Conservation (phyloP, 495 filamentous ascomycete genomes). For the Penicillium manginii region DNA sequence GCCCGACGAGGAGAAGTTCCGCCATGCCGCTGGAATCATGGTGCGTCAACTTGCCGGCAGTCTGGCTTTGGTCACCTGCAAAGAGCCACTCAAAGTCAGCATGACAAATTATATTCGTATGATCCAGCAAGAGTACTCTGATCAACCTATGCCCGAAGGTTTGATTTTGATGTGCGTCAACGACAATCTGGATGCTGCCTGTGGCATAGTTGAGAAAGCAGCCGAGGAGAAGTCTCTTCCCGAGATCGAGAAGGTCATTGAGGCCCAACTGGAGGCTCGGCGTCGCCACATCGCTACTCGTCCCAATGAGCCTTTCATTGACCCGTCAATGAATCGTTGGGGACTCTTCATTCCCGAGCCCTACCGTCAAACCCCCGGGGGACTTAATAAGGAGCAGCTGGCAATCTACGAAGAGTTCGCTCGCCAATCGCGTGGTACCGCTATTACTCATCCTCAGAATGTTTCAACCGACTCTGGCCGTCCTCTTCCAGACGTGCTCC, state of each 20-base stretch:
- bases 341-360: conserved; percentile 87
- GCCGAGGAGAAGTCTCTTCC: conserved; percentile 90
- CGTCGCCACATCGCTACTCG: conserved; percentile 70
- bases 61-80: conserved; percentile 94
- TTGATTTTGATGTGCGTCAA: conserved; percentile 96
- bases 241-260: conserved; percentile 92
- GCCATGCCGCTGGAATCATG: conserved; percentile 84
- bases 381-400: conserved; percentile 89
- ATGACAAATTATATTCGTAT: conserved; percentile 96
- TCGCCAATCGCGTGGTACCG: conserved; percentile 68
- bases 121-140: conserved; percentile 64
- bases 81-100: conserved; percentile 92
- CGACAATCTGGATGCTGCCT: conserved; percentile 92
- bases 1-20: conserved; percentile 81
- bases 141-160: conserved; percentile 84
- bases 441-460: conserved; percentile 55
- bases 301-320: conserved; percentile 81
- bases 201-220: conserved; percentile 88
- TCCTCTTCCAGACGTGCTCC: conserved; percentile 73
- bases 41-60: conserved; percentile 91
- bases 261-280: conserved; percentile 70
- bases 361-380: conserved; percentile 77
- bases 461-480: conserved; percentile 63
- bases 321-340: conserved; percentile 79
- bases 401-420: conserved; percentile 96